Evolutionary conservation across 2,329 filamentous ascomycete species (phyloP).

Genomic region (Podosphaera fusca): DNA sequence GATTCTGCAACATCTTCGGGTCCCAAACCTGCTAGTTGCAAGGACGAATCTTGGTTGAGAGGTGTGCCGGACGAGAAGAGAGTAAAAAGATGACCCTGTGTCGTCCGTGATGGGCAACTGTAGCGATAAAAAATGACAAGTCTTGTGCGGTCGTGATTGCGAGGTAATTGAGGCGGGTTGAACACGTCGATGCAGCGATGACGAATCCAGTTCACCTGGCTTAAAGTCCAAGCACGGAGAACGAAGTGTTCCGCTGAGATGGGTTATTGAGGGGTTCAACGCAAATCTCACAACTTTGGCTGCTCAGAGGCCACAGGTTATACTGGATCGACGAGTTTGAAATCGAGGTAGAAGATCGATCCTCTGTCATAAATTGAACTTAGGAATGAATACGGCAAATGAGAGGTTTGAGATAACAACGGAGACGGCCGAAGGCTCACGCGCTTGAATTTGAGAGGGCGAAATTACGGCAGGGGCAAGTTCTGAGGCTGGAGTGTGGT

Average conservation of each 20-base stretch:
- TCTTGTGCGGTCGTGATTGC: background rate
- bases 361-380: background rate
- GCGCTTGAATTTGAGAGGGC: slow-evolving; percentile 15
- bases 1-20: slow-evolving; percentile 59
- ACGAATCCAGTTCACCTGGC: background rate
- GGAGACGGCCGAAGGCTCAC: slow-evolving; percentile 14
- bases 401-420: slow-evolving; percentile 9
- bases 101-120: slow-evolving; percentile 31
- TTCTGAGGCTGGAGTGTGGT: slow-evolving; percentile 8
- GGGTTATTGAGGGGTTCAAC: slow-evolving; percentile 2
- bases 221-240: slow-evolving; percentile 6
- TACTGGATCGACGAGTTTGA: background rate
- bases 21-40: slow-evolving; percentile 18
- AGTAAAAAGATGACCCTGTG: slow-evolving; percentile 16
- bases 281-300: background rate
- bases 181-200: background rate
- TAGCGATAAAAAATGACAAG: slow-evolving; percentile 4
- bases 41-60: slow-evolving; percentile 21
- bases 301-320: background rate
- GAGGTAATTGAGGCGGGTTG: background rate
- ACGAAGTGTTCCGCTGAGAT: slow-evolving; percentile 7
- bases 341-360: background rate
- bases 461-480: slow-evolving; percentile 9
- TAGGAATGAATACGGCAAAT: background rate
- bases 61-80: slow-evolving; percentile 17